phyloP scores from a whole-genome alignment of 148 eudicot species.

The Camellia granthamiana region DNA sequence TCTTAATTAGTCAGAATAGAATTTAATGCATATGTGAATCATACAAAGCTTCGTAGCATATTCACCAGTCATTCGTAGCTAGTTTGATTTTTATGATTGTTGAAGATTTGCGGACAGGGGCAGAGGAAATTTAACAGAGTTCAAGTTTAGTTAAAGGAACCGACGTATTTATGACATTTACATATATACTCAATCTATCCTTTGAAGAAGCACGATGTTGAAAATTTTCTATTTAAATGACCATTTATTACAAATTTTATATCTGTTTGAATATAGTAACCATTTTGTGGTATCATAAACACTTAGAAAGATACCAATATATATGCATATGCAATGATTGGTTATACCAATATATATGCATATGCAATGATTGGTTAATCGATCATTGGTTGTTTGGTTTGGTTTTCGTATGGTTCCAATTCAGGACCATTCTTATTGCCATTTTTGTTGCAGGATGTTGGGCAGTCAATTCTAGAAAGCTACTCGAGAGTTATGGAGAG shows the following conservation, averaged over 20 bases:
- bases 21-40: neutral
- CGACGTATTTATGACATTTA: too few relatives aligned
- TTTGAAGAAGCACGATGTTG: too few relatives aligned
- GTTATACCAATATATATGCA: too few relatives aligned
- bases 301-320: neutral
- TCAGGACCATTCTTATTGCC: neutral
- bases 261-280: too few relatives aligned
- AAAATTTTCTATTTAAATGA: too few relatives aligned
- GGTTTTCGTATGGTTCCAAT: too few relatives aligned
- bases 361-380: neutral
- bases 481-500: slow-evolving; percentile 96
- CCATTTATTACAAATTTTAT: too few relatives aligned
- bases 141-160: neutral
- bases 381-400: neutral
- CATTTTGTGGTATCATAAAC: neutral
- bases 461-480: slow-evolving; percentile 97
- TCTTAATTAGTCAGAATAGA: neutral
- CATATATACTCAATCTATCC: too few relatives aligned
- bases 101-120: neutral
- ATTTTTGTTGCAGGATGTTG: slow-evolving; percentile 73
- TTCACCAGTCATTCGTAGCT: neutral
- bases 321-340: too few relatives aligned
- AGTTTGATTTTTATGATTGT: neutral
- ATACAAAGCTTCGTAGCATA: neutral
- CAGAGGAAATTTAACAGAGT: neutral